Evolutionary conservation across 352 stramenopile species (phyloP), one percentile per base, ranked within the genome.

Genomic region (Phytopythium mirpurense): DNA sequence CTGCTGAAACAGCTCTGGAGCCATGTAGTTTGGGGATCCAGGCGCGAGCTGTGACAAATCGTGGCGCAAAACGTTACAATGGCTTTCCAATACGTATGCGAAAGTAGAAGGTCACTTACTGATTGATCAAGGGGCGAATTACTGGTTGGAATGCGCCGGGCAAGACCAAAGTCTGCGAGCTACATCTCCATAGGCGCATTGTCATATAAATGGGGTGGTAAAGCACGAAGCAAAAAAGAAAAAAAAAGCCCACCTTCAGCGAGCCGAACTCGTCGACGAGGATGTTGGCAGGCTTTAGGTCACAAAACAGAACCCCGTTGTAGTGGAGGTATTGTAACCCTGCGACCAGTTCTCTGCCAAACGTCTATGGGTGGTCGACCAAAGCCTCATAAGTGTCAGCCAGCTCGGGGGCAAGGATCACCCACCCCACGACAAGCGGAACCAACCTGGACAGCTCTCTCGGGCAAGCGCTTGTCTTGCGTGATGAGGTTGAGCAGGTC

Each of bases 251-350:
- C 15, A 38, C 79, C 67, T 97, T 98, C 3, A 97, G 66, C 21
- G 93, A 94, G 10, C 92, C 92, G 51, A 90, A 96, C 53, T 97
- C 90, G 55, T 98, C 91, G 38, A 98, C 88, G 18, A 98, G 72
- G 12, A 97, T 68, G 54, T 96, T 97, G 35, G 81, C 77, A 27
- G 90, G 90, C 51, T 96, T 95, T 43, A 98, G 60, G 60, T 97
- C 90, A 56, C 90, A 95, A 66, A 91, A 96, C 32, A 98, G 62
- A 54, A 96, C 84, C 37, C 89, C 75, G 29, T 92, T 88, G 8
- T 67, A 60, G 65, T 98, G 92, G 23, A 97, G 57, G 56, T 97
- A 96, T 53, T 96, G 86, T 46, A 96, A 54, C 4, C 88, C 88
- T 11, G 69, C 78, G 21, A 95, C 61, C 24, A 94, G 60, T 37